Base-by-base conservation (phyloP, 345 rosid species). In the Syzygium grande region DNA sequence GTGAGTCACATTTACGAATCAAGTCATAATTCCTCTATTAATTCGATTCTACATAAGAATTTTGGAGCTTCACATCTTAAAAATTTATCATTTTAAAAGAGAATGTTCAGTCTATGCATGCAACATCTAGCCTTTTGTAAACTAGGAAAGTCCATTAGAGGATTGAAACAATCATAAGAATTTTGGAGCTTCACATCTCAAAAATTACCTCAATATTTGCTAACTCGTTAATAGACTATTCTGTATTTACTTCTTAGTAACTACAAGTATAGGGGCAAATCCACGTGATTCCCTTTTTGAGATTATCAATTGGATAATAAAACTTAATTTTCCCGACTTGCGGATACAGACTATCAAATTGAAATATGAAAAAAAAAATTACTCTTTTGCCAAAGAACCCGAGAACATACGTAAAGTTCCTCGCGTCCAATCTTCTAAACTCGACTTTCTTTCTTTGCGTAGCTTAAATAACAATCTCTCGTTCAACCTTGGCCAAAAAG, bases 41-140 rank as follows among this genome's bases (percentile, higher is more conserved):
- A 29, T 1, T 7, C 16, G 22, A 65, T 30, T 30, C 11, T 0
- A 29, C 0, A 1, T 1, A 21, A 5, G 78, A 65, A 43, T 43
- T 43, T 43, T 43, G 46, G 46, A 43, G 46, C 46, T 43, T 43
- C 46, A 43, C 46, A 43, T 43, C 46, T 43, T 6, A 43, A 43
- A 43, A 43, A 68, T 68, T 68, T 4, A 30, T 11, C 43, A 68
- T 68, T 30, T 34, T 68, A 68, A 68, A 68, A 30, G 43, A 30
- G 23, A 68, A 16, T 4, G 38, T n/a, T 61, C 34, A 14, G 0
- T 14, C 19, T n/a, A 30, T 3, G 1, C 73, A 2, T 61, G 79
- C 79, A 68, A 17, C 79, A 68, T 68, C 7, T 34, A 0, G 43
- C 23, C 79, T 16, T 68, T 34, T 5, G 43, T 68, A 16, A 68